These are phyloP conservation scores for Fistulinella prunicolor DNA, from an alignment of 768 basidiomycete species.

Conservation along the genomic window DNA sequence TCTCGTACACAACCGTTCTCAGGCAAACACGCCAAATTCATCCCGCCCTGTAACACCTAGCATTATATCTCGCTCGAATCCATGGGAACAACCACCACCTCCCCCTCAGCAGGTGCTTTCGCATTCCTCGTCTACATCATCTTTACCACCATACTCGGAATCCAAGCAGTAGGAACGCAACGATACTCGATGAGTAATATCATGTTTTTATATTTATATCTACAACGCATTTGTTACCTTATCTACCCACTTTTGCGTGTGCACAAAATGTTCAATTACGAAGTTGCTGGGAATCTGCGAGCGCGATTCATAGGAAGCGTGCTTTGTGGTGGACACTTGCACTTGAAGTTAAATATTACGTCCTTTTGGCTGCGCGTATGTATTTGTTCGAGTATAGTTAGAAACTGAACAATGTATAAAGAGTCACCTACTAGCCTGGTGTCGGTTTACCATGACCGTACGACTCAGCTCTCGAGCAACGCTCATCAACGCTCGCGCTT, in stretches of 20 bases:
- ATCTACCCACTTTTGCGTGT: conserved; percentile 7
- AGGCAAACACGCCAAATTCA: conserved; percentile 70
- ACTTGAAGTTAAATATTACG: too few species aligned
- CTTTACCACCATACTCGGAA: conserved; percentile 43
- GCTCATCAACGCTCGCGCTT: neutral
- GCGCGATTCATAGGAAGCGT: too few species aligned
- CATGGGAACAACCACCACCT: conserved; percentile 24
- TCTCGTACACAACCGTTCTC: conserved; percentile 87
- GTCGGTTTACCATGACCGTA: too few species aligned
- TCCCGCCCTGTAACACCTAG: conserved; percentile 64
- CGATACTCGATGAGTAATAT: conserved; percentile 3
- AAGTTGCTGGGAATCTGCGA: neutral
- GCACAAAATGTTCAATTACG: neutral
- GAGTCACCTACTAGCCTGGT: too few species aligned
- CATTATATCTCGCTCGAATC: conserved; percentile 14
- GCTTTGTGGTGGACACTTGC: too few species aligned
- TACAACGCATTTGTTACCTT: conserved; percentile 23
- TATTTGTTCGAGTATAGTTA: too few species aligned
- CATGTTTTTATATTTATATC: conserved; percentile 17
- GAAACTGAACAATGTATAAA: too few species aligned
- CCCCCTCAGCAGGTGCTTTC: conserved; percentile 20
- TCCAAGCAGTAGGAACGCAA: conserved; percentile 18
- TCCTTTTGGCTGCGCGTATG: too few species aligned
- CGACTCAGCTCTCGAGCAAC: neutral
- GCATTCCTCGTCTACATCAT: conserved; percentile 38